Evolutionary conservation across 768 basidiomycete species (phyloP).

Genomic region (Termitomyces eurrhizus): DNA sequence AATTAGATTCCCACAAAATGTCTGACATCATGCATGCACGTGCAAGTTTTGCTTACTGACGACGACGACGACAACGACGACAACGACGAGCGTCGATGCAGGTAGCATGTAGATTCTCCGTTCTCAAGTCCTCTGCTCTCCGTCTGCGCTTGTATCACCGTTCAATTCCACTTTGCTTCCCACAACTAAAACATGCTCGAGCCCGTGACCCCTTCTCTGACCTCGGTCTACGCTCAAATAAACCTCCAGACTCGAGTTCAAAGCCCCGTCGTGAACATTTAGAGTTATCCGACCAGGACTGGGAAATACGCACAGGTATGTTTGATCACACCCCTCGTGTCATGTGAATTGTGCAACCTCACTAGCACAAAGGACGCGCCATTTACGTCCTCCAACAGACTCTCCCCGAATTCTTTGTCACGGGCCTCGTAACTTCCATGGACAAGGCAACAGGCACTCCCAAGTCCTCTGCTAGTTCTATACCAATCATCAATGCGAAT

Average conservation of each 20-base stretch:
- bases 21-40: not conserved
- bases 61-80: not conserved
- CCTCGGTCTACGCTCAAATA: constrained; percentile 31
- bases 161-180: not conserved
- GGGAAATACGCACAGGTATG: constrained; percentile 74
- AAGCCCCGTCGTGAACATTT: constrained; percentile 9
- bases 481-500: constrained; percentile 26
- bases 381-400: constrained; percentile 67
- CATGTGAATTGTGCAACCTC: constrained; percentile 4
- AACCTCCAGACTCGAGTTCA: constrained; percentile 31
- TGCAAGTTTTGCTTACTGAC: not conserved
- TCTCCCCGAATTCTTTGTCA: constrained; percentile 66
- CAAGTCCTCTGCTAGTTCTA: constrained; percentile 19
- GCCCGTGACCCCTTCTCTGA: constrained; percentile 5
- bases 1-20: not conserved
- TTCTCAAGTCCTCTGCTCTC: not conserved
- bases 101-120: constrained; percentile 5
- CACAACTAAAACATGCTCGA: not conserved
- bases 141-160: constrained; percentile 3
- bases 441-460: constrained; percentile 43
- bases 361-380: constrained; percentile 51
- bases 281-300: constrained; percentile 64
- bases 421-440: constrained; percentile 57
- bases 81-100: constrained; percentile 2
- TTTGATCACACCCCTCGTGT: not conserved